Conservation (phyloP, 345 rosid genomes). For the Mallotus nudiflorus region DNA sequence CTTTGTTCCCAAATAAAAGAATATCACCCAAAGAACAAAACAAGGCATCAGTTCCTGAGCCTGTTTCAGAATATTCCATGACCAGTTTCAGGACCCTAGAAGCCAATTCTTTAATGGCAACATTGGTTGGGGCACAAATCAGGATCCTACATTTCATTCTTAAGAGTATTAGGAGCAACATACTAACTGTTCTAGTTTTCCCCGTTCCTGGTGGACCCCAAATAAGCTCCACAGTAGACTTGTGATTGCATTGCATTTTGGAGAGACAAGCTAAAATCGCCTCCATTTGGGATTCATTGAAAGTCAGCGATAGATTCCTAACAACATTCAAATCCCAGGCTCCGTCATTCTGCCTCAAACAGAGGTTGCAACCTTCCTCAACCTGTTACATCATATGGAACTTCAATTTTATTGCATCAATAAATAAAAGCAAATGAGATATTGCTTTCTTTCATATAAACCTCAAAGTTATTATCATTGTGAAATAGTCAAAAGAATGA, state of each 20-base stretch:
- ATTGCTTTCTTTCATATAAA: background rate
- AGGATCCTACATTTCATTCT: slow-evolving; percentile 38
- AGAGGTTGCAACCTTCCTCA: slow-evolving; percentile 24
- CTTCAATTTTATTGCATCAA: background rate
- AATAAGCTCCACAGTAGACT: slow-evolving; percentile 36
- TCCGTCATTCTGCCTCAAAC: background rate
- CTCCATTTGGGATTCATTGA: slow-evolving; percentile 39
- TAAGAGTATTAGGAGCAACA: slow-evolving; percentile 34
- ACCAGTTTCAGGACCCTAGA: slow-evolving; percentile 41
- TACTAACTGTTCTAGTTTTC: slow-evolving; percentile 44
- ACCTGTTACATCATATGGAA: slow-evolving; percentile 28
- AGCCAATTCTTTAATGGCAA: slow-evolving; percentile 47
- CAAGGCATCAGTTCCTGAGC: slow-evolving; percentile 5
- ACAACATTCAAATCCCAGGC: slow-evolving; percentile 8
- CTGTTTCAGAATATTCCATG: slow-evolving; percentile 15
- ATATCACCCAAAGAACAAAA: slow-evolving; percentile 30
- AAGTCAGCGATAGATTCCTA: slow-evolving; percentile 2
- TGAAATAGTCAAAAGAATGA: too few relatives aligned
- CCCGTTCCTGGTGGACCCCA: slow-evolving; percentile 70
- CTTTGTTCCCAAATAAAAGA: slow-evolving; percentile 45
- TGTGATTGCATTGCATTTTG: slow-evolving; percentile 28
- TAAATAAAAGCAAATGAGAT: background rate
- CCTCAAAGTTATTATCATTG: too few relatives aligned
- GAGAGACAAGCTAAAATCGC: slow-evolving; percentile 32
- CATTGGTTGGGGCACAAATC: slow-evolving; percentile 50